Evolutionary conservation across 164 flowering plant species (phyloP).

Genomic region (Chimonanthus praecox): DNA sequence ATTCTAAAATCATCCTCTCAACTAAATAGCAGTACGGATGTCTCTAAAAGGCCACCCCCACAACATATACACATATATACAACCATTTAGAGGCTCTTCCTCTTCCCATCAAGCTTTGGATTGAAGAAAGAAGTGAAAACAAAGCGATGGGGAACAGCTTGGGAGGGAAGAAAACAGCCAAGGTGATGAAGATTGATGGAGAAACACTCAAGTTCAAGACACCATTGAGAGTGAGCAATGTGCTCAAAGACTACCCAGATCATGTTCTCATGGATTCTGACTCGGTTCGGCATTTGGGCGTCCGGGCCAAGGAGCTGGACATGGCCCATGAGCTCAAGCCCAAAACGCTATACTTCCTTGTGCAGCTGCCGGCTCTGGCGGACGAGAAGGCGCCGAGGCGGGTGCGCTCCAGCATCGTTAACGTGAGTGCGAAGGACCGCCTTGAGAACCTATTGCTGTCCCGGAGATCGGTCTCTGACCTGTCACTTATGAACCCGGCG

Average conservation of each 20-base stretch:
- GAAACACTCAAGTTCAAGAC: constrained; percentile 41
- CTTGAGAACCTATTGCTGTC: constrained; percentile 49
- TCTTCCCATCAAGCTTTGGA: background rate
- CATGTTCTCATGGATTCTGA: constrained; percentile 45
- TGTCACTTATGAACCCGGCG: constrained; percentile 16
- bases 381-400: constrained; percentile 23
- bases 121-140: background rate
- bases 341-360: constrained; percentile 40
- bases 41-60: background rate
- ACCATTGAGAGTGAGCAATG: constrained; percentile 32
- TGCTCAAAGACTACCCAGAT: constrained; percentile 40
- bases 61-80: background rate
- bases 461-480: constrained; percentile 36
- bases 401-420: constrained; percentile 34
- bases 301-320: constrained; percentile 48
- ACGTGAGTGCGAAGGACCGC: constrained; percentile 52
- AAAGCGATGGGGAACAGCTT: constrained; percentile 46
- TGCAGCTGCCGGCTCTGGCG: constrained; percentile 36
- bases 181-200: constrained; percentile 54
- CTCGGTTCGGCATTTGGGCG: constrained; percentile 40
- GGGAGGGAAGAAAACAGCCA: constrained; percentile 35
- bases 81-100: background rate
- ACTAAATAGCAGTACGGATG: no score
- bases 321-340: constrained; percentile 36
- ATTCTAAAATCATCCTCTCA: background rate